phyloP scores from a whole-genome alignment of 2,329 filamentous ascomycete species.

The Phyllosticta capitalensis region DNA sequence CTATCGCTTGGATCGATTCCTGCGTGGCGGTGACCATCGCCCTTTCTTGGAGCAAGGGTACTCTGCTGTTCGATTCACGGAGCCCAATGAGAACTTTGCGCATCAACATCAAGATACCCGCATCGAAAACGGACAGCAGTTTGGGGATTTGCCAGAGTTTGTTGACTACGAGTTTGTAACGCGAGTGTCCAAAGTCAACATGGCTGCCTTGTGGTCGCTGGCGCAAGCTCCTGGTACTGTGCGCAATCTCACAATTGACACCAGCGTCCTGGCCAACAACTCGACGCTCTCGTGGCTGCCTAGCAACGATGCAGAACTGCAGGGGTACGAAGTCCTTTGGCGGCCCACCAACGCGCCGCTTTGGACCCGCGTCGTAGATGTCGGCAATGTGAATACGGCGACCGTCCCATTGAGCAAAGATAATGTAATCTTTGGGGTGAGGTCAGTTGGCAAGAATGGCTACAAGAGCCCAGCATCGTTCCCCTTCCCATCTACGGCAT shows the following conservation, averaged over 20 bases:
- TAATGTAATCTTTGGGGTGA: slow-evolving; percentile 48
- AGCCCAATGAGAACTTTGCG: slow-evolving; percentile 47
- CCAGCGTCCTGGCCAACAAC: slow-evolving; percentile 39
- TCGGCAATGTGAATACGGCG: slow-evolving; percentile 38
- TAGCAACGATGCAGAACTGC: slow-evolving; percentile 32
- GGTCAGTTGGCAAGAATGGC: slow-evolving; percentile 43
- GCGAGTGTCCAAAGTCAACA: slow-evolving; percentile 46
- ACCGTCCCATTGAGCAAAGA: slow-evolving; percentile 46
- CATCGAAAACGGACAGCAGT: slow-evolving; percentile 41
- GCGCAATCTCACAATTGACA: slow-evolving; percentile 41
- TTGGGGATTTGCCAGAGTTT: slow-evolving; percentile 47
- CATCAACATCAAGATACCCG: slow-evolving; percentile 50
- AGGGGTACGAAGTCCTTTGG: slow-evolving; percentile 49
- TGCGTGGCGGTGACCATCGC: slow-evolving; percentile 48
- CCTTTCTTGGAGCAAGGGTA: slow-evolving; percentile 48
- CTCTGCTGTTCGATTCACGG: slow-evolving; percentile 46
- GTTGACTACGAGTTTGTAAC: slow-evolving; percentile 48
- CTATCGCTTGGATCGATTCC: slow-evolving; percentile 47
- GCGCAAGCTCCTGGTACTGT: slow-evolving; percentile 43
- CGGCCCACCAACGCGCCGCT: slow-evolving; percentile 41
- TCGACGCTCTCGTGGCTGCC: slow-evolving; percentile 41
- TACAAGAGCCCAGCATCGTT: slow-evolving; percentile 41
- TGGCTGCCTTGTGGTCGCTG: slow-evolving; percentile 45
- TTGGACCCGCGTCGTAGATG: slow-evolving; percentile 41
- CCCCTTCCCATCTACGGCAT: slow-evolving; percentile 27